Conservation (phyloP, 2,329 filamentous ascomycete species). For the Didymellaceae sp. region DNA sequence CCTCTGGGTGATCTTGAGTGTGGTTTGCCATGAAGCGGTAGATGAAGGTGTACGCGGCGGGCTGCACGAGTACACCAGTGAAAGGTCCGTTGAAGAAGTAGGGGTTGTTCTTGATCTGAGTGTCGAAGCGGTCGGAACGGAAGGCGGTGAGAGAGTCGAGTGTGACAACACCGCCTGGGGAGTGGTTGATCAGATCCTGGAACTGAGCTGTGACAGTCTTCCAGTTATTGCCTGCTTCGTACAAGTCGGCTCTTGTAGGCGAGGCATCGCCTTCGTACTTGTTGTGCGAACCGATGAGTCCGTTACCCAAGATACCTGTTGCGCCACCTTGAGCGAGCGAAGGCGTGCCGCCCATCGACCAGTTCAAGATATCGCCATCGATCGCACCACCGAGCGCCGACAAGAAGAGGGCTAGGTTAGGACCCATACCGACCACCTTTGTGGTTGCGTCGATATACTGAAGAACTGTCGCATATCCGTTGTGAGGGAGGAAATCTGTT, state of each 20-base stretch:
- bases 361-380: slow-evolving; percentile 28
- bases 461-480: slow-evolving; percentile 27
- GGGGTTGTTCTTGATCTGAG: slow-evolving; percentile 26
- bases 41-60: slow-evolving; percentile 36
- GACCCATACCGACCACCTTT: slow-evolving; percentile 33
- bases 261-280: slow-evolving; percentile 35
- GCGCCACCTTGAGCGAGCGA: slow-evolving; percentile 26
- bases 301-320: slow-evolving; percentile 28
- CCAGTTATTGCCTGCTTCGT: slow-evolving; percentile 32
- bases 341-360: slow-evolving; percentile 33
- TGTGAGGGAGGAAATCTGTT: slow-evolving; percentile 29
- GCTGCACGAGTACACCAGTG: slow-evolving; percentile 31
- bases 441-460: slow-evolving; percentile 31
- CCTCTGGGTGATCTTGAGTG: slow-evolving; percentile 24
- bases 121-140: slow-evolving; percentile 29
- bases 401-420: slow-evolving; percentile 22
- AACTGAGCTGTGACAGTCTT: slow-evolving; percentile 29
- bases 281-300: slow-evolving; percentile 31
- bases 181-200: slow-evolving; percentile 29
- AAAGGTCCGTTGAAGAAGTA: slow-evolving; percentile 35
- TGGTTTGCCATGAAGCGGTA: slow-evolving; percentile 38
- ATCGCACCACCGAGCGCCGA: slow-evolving; percentile 26
- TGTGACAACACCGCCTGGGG: slow-evolving; percentile 29
- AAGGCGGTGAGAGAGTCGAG: slow-evolving; percentile 29
- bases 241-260: slow-evolving; percentile 30